Conservation (phyloP, 78 protist genomes). For the Speleostelium caveatum region DNA sequence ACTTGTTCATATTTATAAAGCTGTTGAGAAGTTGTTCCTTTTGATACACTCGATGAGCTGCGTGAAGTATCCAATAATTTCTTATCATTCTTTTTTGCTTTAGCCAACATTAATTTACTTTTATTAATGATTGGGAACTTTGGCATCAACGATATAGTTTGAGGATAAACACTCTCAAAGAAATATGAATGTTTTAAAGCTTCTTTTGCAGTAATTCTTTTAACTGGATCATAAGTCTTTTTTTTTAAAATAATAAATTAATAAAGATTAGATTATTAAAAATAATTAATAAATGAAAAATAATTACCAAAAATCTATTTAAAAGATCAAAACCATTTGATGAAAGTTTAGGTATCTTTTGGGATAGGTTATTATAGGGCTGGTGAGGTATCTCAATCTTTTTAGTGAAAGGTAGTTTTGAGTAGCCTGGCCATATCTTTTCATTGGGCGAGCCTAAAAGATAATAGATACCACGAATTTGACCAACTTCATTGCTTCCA, state of each 20-base stretch:
- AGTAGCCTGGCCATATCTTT: constrained; percentile 90
- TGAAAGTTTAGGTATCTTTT: constrained; percentile 31
- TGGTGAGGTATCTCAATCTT: constrained; percentile 73
- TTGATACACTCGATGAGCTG: too few species aligned
- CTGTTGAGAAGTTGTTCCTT: too few species aligned
- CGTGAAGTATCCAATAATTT: too few species aligned
- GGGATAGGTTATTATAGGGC: constrained; percentile 14
- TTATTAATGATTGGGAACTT: constrained; percentile 40
- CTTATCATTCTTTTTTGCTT: neutral
- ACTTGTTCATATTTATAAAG: too few species aligned
- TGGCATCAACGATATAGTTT: constrained; percentile 72
- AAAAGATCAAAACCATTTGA: constrained; percentile 43
- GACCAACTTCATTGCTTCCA: constrained; percentile 92
- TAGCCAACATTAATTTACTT: too few species aligned
- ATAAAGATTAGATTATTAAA: neutral
- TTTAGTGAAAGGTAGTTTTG: constrained; percentile 87
- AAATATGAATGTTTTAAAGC: constrained; percentile 79
- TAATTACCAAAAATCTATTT: constrained; percentile 24
- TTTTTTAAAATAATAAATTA: neutral
- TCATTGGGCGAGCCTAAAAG: constrained; percentile 95
- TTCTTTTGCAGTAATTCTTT: constrained; percentile 61
- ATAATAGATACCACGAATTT: constrained; percentile 89
- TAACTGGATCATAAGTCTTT: constrained; percentile 70
- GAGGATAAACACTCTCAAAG: constrained; percentile 72
- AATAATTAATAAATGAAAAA: neutral